These are phyloP conservation scores for Podaxis sp. DNA, from an alignment of 768 basidiomycete genomes.

Conservation along the genomic window DNA sequence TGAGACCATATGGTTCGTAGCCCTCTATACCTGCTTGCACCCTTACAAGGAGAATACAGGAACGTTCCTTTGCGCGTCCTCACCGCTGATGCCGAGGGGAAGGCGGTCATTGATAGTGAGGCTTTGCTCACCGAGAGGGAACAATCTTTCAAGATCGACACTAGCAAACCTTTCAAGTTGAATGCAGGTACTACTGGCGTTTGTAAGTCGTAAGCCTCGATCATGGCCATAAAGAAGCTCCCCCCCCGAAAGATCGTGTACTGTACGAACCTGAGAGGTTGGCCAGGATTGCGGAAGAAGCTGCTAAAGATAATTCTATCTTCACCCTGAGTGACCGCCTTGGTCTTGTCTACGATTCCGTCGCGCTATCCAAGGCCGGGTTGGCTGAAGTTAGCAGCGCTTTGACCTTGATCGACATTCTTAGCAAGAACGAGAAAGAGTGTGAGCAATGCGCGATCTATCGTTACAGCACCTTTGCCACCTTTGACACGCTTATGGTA, in stretches of 20 bases:
- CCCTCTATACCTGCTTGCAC: neutral
- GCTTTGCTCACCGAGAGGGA: constrained; percentile 70
- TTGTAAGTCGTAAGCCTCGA: constrained; percentile 49
- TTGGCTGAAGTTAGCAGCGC: constrained; percentile 73
- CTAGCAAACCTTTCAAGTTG: constrained; percentile 78
- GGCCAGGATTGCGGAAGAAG: constrained; percentile 74
- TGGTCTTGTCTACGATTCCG: constrained; percentile 81
- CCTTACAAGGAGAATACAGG: constrained; percentile 38
- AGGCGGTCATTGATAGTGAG: constrained; percentile 55
- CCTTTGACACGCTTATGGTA: constrained; percentile 25
- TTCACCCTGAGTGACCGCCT: constrained; percentile 87
- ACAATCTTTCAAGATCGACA: constrained; percentile 65
- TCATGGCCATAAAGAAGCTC: constrained; percentile 1
- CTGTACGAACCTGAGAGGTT: constrained; percentile 81
- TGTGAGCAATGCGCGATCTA: constrained; percentile 42
- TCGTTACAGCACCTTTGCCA: neutral
- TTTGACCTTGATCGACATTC: constrained; percentile 65
- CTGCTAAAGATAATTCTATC: constrained; percentile 57
- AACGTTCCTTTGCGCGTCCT: constrained; percentile 77
- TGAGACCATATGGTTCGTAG: constrained; percentile 74
- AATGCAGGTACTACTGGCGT: constrained; percentile 89
- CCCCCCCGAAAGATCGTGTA: constrained; percentile 64
- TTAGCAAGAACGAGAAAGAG: constrained; percentile 70
- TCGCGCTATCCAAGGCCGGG: constrained; percentile 83
- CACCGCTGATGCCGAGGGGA: constrained; percentile 58